These are phyloP conservation scores for Amphicarpaea edgeworthii DNA, from an alignment of 306 rosid genomes.

Conservation along the genomic window DNA sequence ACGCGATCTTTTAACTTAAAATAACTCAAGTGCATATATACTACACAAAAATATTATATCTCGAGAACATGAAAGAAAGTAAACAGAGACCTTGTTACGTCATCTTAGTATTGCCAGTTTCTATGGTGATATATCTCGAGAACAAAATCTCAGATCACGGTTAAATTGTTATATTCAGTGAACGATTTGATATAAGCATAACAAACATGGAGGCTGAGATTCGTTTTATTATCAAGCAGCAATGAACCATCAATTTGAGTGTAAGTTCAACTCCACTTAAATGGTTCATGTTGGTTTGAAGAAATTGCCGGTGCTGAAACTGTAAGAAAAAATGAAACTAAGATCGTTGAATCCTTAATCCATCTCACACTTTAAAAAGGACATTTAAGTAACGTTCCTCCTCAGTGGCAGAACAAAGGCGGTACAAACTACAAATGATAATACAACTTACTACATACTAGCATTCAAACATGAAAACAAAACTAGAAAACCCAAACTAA, in stretches of 20 bases:
- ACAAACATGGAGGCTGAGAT: too few relatives aligned
- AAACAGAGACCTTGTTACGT: not conserved
- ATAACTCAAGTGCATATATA: not conserved
- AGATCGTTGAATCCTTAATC: not conserved
- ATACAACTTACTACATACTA: constrained; percentile 42
- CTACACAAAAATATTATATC: too few relatives aligned
- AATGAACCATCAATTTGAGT: too few relatives aligned
- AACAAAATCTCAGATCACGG: not conserved
- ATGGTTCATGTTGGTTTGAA: not conserved
- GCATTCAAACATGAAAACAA: constrained; percentile 23
- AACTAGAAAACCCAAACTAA: constrained; percentile 31
- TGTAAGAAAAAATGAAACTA: not conserved
- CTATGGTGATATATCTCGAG: not conserved
- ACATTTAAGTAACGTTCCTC: not conserved
- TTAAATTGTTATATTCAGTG: too few relatives aligned
- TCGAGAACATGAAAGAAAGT: too few relatives aligned
- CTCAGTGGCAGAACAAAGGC: not conserved
- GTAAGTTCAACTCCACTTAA: not conserved
- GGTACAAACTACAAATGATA: constrained; percentile 30
- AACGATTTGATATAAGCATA: too few relatives aligned
- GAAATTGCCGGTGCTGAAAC: not conserved
- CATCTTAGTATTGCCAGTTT: not conserved
- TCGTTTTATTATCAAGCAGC: too few relatives aligned
- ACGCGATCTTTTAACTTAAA: not conserved
- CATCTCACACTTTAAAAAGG: not conserved